phyloP scores from a whole-genome alignment of 352 stramenopile species.

The Albugo candida region DNA sequence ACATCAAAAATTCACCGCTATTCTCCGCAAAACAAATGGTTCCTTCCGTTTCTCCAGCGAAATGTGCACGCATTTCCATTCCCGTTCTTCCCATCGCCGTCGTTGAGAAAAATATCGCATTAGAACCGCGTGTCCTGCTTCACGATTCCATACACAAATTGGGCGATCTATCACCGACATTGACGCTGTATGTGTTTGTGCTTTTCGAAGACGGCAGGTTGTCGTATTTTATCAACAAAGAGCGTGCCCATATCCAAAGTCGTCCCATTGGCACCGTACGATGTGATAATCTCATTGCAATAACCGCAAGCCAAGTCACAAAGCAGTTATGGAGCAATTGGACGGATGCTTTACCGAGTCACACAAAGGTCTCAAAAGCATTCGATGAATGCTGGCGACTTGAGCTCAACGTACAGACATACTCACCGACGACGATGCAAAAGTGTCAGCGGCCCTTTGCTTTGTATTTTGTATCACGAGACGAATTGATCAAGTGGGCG shows the following conservation, averaged over 20 bases:
- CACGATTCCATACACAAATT: conserved; percentile 54
- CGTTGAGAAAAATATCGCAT: conserved; percentile 43
- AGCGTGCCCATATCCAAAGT: conserved; percentile 27
- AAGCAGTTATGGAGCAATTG: neutral
- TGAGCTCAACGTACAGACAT: conserved; percentile 32
- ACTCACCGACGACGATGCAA: conserved; percentile 11
- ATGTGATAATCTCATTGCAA: conserved; percentile 65
- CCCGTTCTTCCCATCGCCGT: conserved; percentile 60
- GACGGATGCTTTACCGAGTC: neutral
- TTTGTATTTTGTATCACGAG: conserved; percentile 51
- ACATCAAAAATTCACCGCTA: conserved; percentile 73
- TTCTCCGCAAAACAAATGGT: conserved; percentile 16
- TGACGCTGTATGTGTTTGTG: conserved; percentile 46
- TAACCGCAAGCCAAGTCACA: conserved; percentile 43
- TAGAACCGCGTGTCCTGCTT: conserved; percentile 50
- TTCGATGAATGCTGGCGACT: conserved; percentile 20
- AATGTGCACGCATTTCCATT: conserved; percentile 40
- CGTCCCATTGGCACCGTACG: conserved; percentile 60
- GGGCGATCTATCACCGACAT: conserved; percentile 47
- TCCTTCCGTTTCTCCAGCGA: conserved; percentile 5
- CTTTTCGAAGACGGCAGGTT: conserved; percentile 65
- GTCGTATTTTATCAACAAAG: conserved; percentile 47
- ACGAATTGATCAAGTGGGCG: conserved; percentile 79
- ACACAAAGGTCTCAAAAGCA: neutral
- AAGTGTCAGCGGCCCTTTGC: conserved; percentile 64